These are phyloP conservation scores for Emmonsiellopsis sp. DNA, from an alignment of 2,329 filamentous ascomycete genomes.

Conservation along the genomic window DNA sequence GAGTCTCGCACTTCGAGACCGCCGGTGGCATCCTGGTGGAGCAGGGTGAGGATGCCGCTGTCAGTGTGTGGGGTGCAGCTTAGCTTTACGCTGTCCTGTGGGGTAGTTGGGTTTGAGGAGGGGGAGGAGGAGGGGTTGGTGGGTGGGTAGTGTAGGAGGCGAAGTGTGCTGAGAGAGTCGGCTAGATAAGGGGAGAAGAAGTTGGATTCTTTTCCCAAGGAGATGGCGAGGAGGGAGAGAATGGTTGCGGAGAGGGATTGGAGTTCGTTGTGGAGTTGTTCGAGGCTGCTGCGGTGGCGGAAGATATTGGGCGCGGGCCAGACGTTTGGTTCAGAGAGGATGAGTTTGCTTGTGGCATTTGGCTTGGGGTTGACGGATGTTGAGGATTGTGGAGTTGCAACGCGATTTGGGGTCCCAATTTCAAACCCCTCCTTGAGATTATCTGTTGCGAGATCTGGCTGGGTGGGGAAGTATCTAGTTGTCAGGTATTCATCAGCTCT, in stretches of 20 bases:
- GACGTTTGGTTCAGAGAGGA: conserved; percentile 33
- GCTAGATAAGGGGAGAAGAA: conserved; percentile 35
- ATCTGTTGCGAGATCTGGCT: conserved; percentile 27
- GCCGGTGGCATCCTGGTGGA: conserved; percentile 39
- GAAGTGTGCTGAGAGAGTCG: conserved; percentile 35
- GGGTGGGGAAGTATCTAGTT: conserved; percentile 36
- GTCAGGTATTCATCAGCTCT: not conserved
- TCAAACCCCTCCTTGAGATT: conserved; percentile 42
- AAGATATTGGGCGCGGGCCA: conserved; percentile 23
- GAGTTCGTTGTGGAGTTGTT: conserved; percentile 31
- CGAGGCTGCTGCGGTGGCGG: conserved; percentile 20
- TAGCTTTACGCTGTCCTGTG: conserved; percentile 10
- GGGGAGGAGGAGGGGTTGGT: not conserved
- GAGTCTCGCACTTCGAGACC: conserved; percentile 40
- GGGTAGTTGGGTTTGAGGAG: conserved; percentile 2
- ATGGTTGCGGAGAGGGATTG: conserved; percentile 29
- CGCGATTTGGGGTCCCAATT: conserved; percentile 24
- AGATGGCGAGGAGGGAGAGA: conserved; percentile 30
- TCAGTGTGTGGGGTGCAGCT: conserved; percentile 29
- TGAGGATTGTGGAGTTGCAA: not conserved
- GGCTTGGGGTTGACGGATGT: conserved; percentile 3
- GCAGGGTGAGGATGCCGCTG: conserved; percentile 38
- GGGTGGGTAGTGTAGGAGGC: conserved; percentile 36
- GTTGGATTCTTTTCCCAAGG: conserved; percentile 27
- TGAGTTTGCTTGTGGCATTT: conserved; percentile 18